phyloP scores from a whole-genome alignment of 2,329 filamentous ascomycete genomes.

The Sarocladium brachiariae region DNA sequence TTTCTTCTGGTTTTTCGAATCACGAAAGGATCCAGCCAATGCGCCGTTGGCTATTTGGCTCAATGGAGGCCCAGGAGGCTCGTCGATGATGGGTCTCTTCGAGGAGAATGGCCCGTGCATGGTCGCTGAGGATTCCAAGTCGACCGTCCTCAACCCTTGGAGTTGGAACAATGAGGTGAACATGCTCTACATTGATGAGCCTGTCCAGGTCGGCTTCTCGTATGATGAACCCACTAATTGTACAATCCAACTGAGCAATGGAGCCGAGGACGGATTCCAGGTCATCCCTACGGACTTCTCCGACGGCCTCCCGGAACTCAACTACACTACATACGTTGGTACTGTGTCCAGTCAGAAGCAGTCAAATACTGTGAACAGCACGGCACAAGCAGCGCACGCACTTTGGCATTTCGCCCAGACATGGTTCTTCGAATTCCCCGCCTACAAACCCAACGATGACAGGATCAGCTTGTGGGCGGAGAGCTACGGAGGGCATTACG shows the following conservation, averaged over 20 bases:
- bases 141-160: slow-evolving; percentile 50
- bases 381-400: slow-evolving; percentile 46
- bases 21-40: slow-evolving; percentile 31
- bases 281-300: slow-evolving; percentile 30
- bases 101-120: slow-evolving; percentile 49
- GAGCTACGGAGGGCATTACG: slow-evolving; percentile 65
- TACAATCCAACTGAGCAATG: slow-evolving; percentile 43
- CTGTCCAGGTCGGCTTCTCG: slow-evolving; percentile 61
- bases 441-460: slow-evolving; percentile 46
- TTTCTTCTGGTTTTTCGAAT: slow-evolving; percentile 46
- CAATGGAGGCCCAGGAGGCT: slow-evolving; percentile 57
- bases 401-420: slow-evolving; percentile 62
- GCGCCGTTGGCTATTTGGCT: slow-evolving; percentile 54
- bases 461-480: slow-evolving; percentile 61
- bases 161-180: slow-evolving; percentile 53
- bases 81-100: slow-evolving; percentile 59
- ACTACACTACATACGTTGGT: slow-evolving; percentile 29
- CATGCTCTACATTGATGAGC: slow-evolving; percentile 52
- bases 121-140: slow-evolving; percentile 39
- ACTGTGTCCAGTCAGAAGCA: slow-evolving; percentile 25
- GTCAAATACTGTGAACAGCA: slow-evolving; percentile 37
- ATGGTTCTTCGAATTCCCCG: slow-evolving; percentile 50
- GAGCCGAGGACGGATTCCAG: slow-evolving; percentile 26
- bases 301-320: slow-evolving; percentile 27
- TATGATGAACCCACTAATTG: slow-evolving; percentile 60